phyloP scores from a whole-genome alignment of 352 stramenopile species.

The Globisporangium cederbergense region DNA sequence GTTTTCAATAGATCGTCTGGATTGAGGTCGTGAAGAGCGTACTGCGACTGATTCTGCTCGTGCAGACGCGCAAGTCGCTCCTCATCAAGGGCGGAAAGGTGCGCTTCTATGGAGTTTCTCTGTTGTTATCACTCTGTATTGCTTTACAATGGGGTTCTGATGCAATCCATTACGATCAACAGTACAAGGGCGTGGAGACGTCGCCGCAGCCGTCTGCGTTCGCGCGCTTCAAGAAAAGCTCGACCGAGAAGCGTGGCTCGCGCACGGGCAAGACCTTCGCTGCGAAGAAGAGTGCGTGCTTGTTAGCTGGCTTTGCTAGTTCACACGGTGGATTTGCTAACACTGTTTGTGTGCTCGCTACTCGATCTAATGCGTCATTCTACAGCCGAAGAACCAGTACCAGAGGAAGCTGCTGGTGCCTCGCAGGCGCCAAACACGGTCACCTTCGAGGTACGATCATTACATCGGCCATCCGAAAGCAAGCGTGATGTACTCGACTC shows the following conservation, averaged over 20 bases:
- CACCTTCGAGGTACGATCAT: constrained; percentile 41
- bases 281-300: constrained; percentile 27
- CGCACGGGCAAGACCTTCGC: constrained; percentile 72
- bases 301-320: no score
- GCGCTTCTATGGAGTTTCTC: background rate
- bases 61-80: constrained; percentile 54
- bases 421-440: constrained; percentile 33
- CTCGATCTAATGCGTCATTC: constrained; percentile 1
- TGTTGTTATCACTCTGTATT: background rate
- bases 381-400: constrained; percentile 21
- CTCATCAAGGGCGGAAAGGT: constrained; percentile 62
- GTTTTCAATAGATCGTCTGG: constrained; percentile 55
- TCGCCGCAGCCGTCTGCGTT: constrained; percentile 45
- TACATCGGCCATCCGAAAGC: background rate
- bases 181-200: constrained; percentile 62
- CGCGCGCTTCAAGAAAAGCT: constrained; percentile 50
- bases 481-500: background rate
- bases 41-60: constrained; percentile 60
- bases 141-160: background rate
- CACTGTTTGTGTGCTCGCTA: background rate
- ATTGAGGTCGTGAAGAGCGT: constrained; percentile 73
- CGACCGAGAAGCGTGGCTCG: constrained; percentile 45
- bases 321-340: background rate
- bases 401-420: constrained; percentile 20
- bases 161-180: background rate